Percentiles rank a stretch among this genome's conserved stretches.
Evolutionary conservation across 768 basidiomycete species (phyloP).

Genomic region (Asterophora parasitica): DNA sequence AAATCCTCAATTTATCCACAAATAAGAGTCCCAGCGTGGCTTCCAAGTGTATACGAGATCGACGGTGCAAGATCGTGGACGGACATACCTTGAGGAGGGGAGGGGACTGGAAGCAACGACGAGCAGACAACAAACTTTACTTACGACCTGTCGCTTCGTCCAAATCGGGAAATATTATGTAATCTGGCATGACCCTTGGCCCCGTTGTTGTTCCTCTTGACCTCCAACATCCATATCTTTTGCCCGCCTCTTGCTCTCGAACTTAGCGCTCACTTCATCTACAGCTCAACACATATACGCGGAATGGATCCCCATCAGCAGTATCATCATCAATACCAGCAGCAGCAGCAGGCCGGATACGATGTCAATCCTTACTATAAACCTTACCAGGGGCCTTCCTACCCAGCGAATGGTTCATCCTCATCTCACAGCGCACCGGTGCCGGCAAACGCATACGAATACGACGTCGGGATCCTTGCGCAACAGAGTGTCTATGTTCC

Average conservation of each 20-base stretch:
- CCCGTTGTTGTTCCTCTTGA: too few relatives aligned
- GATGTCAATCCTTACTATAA: slow-evolving; percentile 82
- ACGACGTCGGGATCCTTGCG: slow-evolving; percentile 85
- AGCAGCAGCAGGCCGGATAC: slow-evolving; percentile 46
- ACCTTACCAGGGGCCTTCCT: slow-evolving; percentile 73
- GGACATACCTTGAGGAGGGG: slow-evolving; percentile 38
- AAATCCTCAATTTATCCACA: neutral
- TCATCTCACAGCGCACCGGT: slow-evolving; percentile 71
- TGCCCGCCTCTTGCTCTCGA: neutral
- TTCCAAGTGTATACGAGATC: neutral
- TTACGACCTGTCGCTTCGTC: neutral
- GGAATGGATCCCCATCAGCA: slow-evolving; percentile 44
- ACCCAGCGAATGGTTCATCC: slow-evolving; percentile 55
- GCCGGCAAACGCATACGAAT: slow-evolving; percentile 88
- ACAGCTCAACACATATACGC: slow-evolving; percentile 7
- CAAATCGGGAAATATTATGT: slow-evolving; percentile 24
- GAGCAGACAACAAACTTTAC: slow-evolving; percentile 14
- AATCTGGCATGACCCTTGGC: slow-evolving; percentile 8
- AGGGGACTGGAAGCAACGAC: slow-evolving; percentile 26
- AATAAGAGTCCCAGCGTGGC: neutral
- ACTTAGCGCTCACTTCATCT: neutral
- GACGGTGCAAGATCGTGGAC: neutral
- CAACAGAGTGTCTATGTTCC: slow-evolving; percentile 92
- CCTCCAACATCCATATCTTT: too few relatives aligned
- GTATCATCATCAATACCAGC: slow-evolving; percentile 45